These are phyloP conservation scores for Chaetomium olivaceum DNA, from an alignment of 2,329 filamentous ascomycete species.

Conservation along the genomic window DNA sequence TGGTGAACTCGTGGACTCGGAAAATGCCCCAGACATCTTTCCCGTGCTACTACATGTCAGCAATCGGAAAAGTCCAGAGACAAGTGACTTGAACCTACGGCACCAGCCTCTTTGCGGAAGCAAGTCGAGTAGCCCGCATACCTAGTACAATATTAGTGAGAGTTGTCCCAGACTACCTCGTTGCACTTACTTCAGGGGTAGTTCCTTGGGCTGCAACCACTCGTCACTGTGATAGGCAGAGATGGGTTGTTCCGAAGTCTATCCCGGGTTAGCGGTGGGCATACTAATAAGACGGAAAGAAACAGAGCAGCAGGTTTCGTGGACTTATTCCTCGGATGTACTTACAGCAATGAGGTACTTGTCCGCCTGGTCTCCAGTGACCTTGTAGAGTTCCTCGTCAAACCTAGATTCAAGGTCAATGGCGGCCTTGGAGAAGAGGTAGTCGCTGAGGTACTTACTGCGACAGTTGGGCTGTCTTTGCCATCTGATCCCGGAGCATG, in stretches of 20 bases:
- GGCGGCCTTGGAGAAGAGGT: no score
- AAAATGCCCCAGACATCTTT: constrained; percentile 92
- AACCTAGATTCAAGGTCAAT: constrained; percentile 50
- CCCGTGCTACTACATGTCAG: constrained; percentile 53
- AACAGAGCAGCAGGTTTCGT: neutral
- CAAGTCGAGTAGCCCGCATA: constrained; percentile 92
- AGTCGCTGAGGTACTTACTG: constrained; percentile 46
- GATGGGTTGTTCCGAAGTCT: constrained; percentile 86
- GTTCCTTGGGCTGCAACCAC: constrained; percentile 80
- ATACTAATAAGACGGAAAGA: neutral
- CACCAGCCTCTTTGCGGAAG: constrained; percentile 90
- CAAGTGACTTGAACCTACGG: constrained; percentile 17
- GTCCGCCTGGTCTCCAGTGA: constrained; percentile 84
- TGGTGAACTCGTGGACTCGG: constrained; percentile 97
- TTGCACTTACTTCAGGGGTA: constrained; percentile 66
- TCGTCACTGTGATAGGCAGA: constrained; percentile 91
- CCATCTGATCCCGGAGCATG: constrained; percentile 95
- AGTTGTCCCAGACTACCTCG: no score
- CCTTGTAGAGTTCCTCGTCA: constrained; percentile 97
- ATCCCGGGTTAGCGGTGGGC: neutral
- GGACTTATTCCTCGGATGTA: neutral
- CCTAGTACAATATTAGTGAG: constrained; percentile 40
- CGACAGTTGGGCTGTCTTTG: constrained; percentile 94
- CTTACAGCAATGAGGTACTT: constrained; percentile 67
- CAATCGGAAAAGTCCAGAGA: no score